These are phyloP conservation scores for Cicer cuneatum DNA, from an alignment of 306 rosid genomes.

Conservation along the genomic window DNA sequence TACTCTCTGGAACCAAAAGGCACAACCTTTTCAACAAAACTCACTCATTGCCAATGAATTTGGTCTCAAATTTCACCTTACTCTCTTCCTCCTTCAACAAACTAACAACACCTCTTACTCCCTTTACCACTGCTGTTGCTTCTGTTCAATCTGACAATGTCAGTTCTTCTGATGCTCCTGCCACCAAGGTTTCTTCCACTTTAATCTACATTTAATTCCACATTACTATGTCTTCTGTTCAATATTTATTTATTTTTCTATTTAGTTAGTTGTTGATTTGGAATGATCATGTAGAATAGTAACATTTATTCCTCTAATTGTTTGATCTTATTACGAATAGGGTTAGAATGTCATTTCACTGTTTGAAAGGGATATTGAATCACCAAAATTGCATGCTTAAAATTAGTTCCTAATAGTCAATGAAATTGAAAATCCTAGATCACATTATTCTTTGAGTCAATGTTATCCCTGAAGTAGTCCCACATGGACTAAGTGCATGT, in stretches of 20 bases:
- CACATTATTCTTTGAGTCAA: neutral
- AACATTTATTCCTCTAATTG: neutral
- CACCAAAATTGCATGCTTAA: neutral
- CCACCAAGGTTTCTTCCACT: conserved; percentile 55
- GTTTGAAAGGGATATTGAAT: neutral
- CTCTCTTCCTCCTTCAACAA: conserved; percentile 56
- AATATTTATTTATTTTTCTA: neutral
- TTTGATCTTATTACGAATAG: neutral
- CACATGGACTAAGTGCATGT: neutral
- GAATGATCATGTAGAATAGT: neutral
- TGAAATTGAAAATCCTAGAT: neutral
- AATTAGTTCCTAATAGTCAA: neutral
- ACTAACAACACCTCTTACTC: neutral
- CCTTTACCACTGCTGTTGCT: conserved; percentile 65
- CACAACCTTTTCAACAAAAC: conserved; percentile 28
- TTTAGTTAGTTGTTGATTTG: conserved; percentile 22
- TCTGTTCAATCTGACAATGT: conserved; percentile 78
- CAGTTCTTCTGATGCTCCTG: conserved; percentile 63
- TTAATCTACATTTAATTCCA: neutral
- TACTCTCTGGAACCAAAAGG: conserved; percentile 41
- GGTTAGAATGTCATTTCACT: neutral
- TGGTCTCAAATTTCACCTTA: conserved; percentile 46
- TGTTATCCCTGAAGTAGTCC: neutral
- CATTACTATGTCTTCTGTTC: conserved; percentile 19
- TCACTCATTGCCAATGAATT: conserved; percentile 39